Base-by-base conservation (phyloP, 2,329 filamentous ascomycete genomes). In the Colletotrichum brevisporum region DNA sequence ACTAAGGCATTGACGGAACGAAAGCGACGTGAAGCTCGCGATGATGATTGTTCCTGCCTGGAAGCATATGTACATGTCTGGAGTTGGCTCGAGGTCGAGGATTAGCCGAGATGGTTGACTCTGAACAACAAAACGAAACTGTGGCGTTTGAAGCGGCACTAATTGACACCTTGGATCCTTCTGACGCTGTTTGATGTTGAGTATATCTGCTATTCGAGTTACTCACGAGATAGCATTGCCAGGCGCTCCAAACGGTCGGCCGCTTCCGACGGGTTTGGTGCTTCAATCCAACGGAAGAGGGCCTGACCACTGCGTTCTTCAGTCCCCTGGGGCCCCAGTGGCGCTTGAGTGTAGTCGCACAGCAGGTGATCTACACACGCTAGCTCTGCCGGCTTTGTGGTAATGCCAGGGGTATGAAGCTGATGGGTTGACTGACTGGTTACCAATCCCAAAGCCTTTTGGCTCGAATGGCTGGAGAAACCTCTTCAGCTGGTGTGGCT, bases 281-380 rank as follows among this genome's bases (percentile, higher is more conserved):
- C 21, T 6, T 43, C 15, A 12, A 43, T 6, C 13, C 41, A n/a
- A 8, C 41, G 41, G 41, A 43, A 43, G 41, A n/a, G 41, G 16
- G 16, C 41, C 41, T 43, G 10, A 12, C 41, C 16, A 13, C 31
- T 6, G 31, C 31, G 27, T 4, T 31, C 18, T 47, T 48, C 39
- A 21, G 26, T 50, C 18, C 27, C 21, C 21, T 24, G 21, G 2
- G 21, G 27, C 45, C 43, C 6, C 8, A 1, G 43, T 57, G 52
- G 52, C 61, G 50, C 52, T 63, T 63, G 27, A 18, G 15, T n/a
- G 16, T 16, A 52, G 62, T 53, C 2, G 39, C 47, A 59, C 47
- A 9, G 26, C 54, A 64, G 36, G 27, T 16, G 24, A 52, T 45
- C 36, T 52, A 36, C 54, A 58, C 13, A 21, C 26, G 55, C 24